These are phyloP conservation scores for Globisporangium splendens DNA, from an alignment of 352 stramenopile genomes.

Conservation along the genomic window DNA sequence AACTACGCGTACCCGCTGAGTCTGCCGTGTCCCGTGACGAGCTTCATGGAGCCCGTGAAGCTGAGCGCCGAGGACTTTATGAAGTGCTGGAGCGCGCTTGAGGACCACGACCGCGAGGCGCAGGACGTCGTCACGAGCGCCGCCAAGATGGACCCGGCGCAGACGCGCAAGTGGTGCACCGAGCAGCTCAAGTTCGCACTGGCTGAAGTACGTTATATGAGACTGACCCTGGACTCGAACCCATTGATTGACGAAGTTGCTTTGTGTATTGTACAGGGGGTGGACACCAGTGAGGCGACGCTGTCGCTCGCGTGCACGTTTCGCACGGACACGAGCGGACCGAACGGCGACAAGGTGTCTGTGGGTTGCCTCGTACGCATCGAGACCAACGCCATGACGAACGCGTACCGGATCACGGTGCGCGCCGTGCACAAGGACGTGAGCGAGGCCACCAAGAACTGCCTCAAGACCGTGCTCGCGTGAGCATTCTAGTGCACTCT, in stretches of 20 bases:
- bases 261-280: constrained; percentile 19
- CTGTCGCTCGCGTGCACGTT: constrained; percentile 91
- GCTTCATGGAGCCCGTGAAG: constrained; percentile 92
- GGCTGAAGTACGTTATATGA: constrained; percentile 44
- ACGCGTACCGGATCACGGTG: constrained; percentile 88
- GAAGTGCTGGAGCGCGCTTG: constrained; percentile 90
- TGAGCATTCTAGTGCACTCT: too few species aligned
- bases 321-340: constrained; percentile 84
- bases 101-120: constrained; percentile 89
- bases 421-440: constrained; percentile 89
- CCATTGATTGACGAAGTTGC: neutral
- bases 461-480: constrained; percentile 50
- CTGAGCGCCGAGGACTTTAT: constrained; percentile 90
- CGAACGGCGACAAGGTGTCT: constrained; percentile 91
- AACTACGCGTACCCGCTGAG: constrained; percentile 68
- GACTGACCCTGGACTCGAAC: too few species aligned
- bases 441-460: constrained; percentile 67
- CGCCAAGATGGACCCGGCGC: constrained; percentile 79
- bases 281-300: constrained; percentile 77
- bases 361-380: constrained; percentile 91
- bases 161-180: constrained; percentile 80
- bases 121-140: constrained; percentile 88
- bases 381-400: constrained; percentile 80
- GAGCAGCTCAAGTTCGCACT: constrained; percentile 89
- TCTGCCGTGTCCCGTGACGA: constrained; percentile 87